A percentile compares a stretch with the other conserved stretches of the same genome.
Conservation (phyloP, 2,329 filamentous ascomycete genomes). For the Gliomastix tumulicola region DNA sequence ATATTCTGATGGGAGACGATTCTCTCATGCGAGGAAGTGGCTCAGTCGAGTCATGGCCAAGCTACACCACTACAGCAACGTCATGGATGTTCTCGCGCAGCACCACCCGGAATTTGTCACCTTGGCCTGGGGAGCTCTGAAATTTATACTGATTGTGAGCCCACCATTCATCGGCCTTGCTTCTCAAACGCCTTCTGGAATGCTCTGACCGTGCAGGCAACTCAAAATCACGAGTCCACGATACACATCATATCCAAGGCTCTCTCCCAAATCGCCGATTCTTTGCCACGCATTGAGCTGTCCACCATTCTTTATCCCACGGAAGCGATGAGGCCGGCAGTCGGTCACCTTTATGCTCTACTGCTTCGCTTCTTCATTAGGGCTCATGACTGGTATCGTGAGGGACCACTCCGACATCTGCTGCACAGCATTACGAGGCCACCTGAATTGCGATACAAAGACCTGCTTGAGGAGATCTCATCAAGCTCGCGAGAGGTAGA, state of each 20-base stretch:
- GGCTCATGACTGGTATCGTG: not conserved
- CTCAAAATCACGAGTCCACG: not conserved
- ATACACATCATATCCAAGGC: not conserved
- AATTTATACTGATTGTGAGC: not conserved
- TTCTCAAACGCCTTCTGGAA: not conserved
- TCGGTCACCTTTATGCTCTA: not conserved
- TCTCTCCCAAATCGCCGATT: not conserved
- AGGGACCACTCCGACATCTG: not conserved
- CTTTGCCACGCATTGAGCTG: not conserved
- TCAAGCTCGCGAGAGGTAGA: not conserved
- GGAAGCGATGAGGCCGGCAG: not conserved
- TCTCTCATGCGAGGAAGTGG: too few relatives aligned
- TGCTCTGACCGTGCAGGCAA: not conserved
- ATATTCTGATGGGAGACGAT: too few relatives aligned
- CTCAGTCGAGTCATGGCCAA: too few relatives aligned
- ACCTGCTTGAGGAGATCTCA: not conserved
- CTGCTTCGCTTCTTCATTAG: not conserved
- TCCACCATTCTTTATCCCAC: not conserved
- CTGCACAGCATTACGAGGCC: not conserved
- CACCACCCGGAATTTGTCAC: not conserved
- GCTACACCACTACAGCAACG: too few relatives aligned
- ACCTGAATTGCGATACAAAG: not conserved
- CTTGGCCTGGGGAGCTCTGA: not conserved
- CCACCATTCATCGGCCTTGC: too few relatives aligned
- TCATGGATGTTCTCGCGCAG: not conserved